phyloP scores from a whole-genome alignment of 169 alveolate genomes.

The Hammondia hammondi region DNA sequence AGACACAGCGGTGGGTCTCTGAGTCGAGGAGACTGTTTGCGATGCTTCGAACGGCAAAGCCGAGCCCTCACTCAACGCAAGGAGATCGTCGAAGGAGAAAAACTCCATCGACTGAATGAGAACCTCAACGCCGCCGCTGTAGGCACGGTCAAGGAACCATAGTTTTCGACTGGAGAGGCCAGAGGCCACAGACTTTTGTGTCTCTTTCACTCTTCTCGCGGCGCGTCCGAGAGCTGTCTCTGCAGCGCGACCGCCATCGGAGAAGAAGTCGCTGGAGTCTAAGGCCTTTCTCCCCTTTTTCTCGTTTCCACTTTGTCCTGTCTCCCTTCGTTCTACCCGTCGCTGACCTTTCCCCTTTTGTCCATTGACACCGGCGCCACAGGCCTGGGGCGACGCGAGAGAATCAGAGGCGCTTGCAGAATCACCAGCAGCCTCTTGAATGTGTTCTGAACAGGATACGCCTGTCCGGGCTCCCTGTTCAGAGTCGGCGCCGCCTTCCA shows the following conservation, averaged over 20 bases:
- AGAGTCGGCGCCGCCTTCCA: too few relatives aligned
- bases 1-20: background rate
- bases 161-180: background rate
- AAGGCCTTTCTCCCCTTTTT: background rate
- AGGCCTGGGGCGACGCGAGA: too few relatives aligned
- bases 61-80: background rate
- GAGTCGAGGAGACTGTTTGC: background rate
- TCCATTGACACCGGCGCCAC: too few relatives aligned
- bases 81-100: background rate
- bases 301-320: background rate
- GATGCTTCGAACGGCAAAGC: background rate
- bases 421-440: too few relatives aligned
- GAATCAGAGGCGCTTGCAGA: too few relatives aligned
- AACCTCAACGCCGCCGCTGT: background rate
- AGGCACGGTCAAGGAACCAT: constrained; percentile 9
- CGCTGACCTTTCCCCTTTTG: background rate
- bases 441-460: too few relatives aligned
- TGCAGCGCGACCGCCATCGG: background rate
- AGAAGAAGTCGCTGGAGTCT: background rate
- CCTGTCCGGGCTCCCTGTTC: too few relatives aligned
- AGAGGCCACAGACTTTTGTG: background rate
- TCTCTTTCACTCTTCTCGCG: background rate
- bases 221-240: background rate
- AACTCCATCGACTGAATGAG: constrained; percentile 13
- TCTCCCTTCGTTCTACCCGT: background rate